These are phyloP conservation scores for Bruguiera parviflora DNA, from an alignment of 345 rosid species.

Conservation along the genomic window DNA sequence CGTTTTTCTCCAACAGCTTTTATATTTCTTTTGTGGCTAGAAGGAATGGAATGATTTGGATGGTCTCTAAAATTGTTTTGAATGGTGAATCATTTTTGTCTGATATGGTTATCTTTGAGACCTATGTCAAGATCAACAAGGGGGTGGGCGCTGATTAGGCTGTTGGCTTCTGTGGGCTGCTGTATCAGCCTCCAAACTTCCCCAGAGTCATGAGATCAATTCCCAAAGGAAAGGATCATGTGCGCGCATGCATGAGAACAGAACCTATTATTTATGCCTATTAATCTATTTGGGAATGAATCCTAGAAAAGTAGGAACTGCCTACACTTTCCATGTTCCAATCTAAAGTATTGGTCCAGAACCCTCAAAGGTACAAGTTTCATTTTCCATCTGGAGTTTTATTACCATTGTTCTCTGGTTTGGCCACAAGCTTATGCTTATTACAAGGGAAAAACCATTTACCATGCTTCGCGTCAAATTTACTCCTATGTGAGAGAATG, in stretches of 20 bases:
- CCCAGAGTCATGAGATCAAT: not conserved
- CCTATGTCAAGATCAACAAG: not conserved
- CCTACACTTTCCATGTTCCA: not conserved
- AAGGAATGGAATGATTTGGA: not conserved
- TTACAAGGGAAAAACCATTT: not conserved
- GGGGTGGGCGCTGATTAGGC: not conserved
- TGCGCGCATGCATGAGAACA: no score
- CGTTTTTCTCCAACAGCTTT: not conserved
- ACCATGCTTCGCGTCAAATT: not conserved
- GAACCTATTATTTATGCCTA: no score
- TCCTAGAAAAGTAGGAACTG: not conserved
- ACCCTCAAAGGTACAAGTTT: not conserved
- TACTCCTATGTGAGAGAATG: not conserved
- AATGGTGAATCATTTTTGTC: not conserved
- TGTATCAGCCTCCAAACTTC: not conserved
- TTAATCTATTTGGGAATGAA: not conserved
- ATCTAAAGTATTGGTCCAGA: not conserved
- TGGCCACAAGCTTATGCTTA: not conserved
- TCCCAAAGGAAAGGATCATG: not conserved
- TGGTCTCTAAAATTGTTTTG: not conserved
- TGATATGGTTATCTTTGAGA: not conserved
- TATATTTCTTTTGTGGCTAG: not conserved
- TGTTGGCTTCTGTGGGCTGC: not conserved
- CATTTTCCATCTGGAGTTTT: not conserved
- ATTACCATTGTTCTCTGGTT: not conserved